These are phyloP conservation scores for Macrotyloma uniflorum DNA, from an alignment of 306 rosid genomes.

Conservation along the genomic window DNA sequence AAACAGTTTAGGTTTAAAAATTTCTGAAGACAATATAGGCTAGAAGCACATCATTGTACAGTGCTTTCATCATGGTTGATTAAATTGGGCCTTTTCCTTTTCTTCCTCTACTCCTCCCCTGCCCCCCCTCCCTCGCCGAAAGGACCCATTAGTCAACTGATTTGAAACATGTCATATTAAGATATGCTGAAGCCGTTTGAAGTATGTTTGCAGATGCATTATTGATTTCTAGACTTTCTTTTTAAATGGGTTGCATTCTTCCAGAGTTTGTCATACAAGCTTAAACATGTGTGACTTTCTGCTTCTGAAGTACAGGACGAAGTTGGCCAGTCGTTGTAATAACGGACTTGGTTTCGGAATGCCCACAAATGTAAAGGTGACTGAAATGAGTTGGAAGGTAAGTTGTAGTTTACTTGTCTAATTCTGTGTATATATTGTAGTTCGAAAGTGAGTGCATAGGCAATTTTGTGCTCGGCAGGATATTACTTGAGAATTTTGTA, in stretches of 20 bases:
- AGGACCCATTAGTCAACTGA: background rate
- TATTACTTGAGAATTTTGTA: background rate
- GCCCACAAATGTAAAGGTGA: background rate
- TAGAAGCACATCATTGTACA: background rate
- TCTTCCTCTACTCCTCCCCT: background rate
- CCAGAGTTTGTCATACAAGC: background rate
- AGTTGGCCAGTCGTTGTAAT: background rate
- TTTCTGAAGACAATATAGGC: slow-evolving; percentile 1
- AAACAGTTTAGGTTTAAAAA: background rate
- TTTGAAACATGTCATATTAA: background rate
- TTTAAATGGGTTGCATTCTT: background rate
- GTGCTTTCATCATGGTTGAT: background rate
- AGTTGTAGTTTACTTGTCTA: background rate
- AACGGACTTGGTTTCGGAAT: background rate
- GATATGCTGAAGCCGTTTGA: background rate
- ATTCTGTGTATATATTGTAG: background rate
- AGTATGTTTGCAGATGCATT: background rate
- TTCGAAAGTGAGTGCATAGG: background rate
- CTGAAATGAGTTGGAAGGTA: background rate
- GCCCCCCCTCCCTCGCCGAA: background rate
- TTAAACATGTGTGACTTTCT: background rate
- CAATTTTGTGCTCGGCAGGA: background rate
- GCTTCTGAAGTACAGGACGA: background rate
- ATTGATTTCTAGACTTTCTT: background rate
- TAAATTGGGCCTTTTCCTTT: background rate